Evolutionary conservation across 345 rosid genomes (phyloP).

Genomic region (Jatropha curcas): DNA sequence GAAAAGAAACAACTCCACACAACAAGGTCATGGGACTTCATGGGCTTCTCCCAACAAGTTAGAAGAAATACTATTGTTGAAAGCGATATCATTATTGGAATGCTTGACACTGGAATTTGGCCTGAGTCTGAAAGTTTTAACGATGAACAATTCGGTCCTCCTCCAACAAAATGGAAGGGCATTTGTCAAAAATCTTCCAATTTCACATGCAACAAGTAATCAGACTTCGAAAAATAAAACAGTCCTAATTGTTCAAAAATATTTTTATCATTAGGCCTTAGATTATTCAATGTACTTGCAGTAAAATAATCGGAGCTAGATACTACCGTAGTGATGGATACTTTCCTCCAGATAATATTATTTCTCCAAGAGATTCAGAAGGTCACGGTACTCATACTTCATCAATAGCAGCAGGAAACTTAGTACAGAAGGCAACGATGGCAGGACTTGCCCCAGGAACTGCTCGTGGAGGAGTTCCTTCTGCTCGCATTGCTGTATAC

Average conservation of each 20-base stretch:
- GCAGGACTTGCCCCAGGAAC: conserved; percentile 9
- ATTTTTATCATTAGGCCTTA: no score
- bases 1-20: neutral
- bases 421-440: conserved; percentile 7
- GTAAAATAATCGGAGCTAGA: conserved; percentile 16
- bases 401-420: conserved; percentile 17
- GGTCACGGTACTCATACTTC: conserved; percentile 23
- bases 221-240: no score
- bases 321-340: neutral
- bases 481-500: conserved; percentile 22
- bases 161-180: conserved; percentile 28
- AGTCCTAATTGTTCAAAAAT: no score
- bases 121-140: conserved; percentile 14
- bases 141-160: conserved; percentile 6
- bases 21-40: conserved; percentile 18
- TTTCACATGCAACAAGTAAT: conserved; percentile 33
- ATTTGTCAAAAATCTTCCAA: conserved; percentile 21
- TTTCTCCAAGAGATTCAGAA: conserved; percentile 15
- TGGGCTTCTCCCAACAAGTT: conserved; percentile 11
- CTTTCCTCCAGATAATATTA: neutral
- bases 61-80: neutral
- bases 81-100: conserved; percentile 12
- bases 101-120: conserved; percentile 18
- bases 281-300: neutral
- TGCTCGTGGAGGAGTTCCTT: conserved; percentile 18